Percentiles rank a stretch among this genome's conserved stretches.
Evolutionary conservation across 495 filamentous ascomycete species (phyloP).

Genomic region (Durotheca rogersii): DNA sequence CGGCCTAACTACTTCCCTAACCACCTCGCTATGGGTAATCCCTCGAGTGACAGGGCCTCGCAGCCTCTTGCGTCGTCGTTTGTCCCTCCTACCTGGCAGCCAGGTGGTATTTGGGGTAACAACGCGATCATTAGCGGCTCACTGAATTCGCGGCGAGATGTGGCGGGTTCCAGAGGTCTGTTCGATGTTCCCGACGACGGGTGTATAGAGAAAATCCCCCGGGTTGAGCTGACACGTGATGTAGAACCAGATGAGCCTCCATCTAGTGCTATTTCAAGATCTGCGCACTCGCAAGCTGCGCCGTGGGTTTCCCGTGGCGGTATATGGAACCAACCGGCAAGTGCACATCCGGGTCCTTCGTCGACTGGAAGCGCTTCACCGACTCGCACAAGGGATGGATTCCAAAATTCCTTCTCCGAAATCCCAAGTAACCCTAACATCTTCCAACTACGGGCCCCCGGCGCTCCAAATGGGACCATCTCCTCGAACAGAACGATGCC

Average conservation of each 20-base stretch:
- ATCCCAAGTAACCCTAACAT: slow-evolving; percentile 3
- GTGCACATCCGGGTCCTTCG: slow-evolving; percentile 8
- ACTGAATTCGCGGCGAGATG: slow-evolving; percentile 40
- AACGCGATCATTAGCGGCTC: slow-evolving; percentile 52
- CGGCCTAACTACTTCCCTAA: slow-evolving; percentile 41
- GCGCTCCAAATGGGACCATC: slow-evolving; percentile 13
- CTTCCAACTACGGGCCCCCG: slow-evolving; percentile 14
- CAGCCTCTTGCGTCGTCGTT: slow-evolving; percentile 42
- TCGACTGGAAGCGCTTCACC: slow-evolving; percentile 27
- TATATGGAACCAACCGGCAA: slow-evolving; percentile 17
- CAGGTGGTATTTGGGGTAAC: slow-evolving; percentile 63
- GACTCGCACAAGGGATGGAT: slow-evolving; percentile 20
- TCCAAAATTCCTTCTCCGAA: slow-evolving; percentile 21
- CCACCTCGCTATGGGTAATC: slow-evolving; percentile 38
- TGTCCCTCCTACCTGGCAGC: slow-evolving; percentile 53
- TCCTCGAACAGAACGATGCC: slow-evolving; percentile 17
- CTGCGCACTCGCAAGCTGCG: slow-evolving; percentile 17
- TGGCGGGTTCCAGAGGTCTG: slow-evolving; percentile 49
- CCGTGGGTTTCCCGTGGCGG: slow-evolving; percentile 18
- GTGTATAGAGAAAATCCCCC: not conserved
- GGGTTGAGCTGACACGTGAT: slow-evolving; percentile 25
- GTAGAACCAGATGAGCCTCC: slow-evolving; percentile 42
- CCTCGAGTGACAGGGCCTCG: slow-evolving; percentile 35
- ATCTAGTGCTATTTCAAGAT: slow-evolving; percentile 24
- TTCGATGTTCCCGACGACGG: not conserved